Percentiles rank a stretch among this genome's conserved stretches.
These are phyloP conservation scores for Hansenula sp. DNA, from an alignment of 1,139 yeast species.

Conservation along the genomic window DNA sequence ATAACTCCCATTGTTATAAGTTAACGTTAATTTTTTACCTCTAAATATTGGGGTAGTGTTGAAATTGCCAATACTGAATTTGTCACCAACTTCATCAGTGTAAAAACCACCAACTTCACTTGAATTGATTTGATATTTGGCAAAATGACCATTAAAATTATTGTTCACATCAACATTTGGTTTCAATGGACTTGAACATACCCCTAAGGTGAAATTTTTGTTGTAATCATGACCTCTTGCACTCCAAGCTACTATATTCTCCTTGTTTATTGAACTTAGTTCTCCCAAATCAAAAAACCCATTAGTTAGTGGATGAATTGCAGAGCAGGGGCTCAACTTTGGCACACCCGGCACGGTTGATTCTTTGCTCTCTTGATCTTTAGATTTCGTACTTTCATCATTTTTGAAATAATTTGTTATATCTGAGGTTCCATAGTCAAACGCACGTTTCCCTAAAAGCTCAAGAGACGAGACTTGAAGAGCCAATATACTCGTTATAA, in stretches of 20 bases:
- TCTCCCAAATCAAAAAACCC: slow-evolving; percentile 56
- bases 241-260: slow-evolving; percentile 46
- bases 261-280: slow-evolving; percentile 35
- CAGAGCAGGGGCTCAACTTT: slow-evolving; percentile 48
- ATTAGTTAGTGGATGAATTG: slow-evolving; percentile 45
- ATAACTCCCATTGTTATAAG: slow-evolving; percentile 68
- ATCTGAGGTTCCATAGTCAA: slow-evolving; percentile 20
- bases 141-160: slow-evolving; percentile 27
- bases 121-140: slow-evolving; percentile 40
- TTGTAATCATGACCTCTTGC: slow-evolving; percentile 72
- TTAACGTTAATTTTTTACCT: slow-evolving; percentile 68
- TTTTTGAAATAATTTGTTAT: slow-evolving; percentile 10
- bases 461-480: not conserved
- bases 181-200: slow-evolving; percentile 67
- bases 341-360: slow-evolving; percentile 15
- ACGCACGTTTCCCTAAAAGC: slow-evolving; percentile 4
- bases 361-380: slow-evolving; percentile 11
- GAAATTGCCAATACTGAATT: slow-evolving; percentile 65
- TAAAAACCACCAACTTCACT: slow-evolving; percentile 67
- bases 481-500: not conserved
- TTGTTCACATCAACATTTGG: slow-evolving; percentile 26
- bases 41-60: slow-evolving; percentile 59
- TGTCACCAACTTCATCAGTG: slow-evolving; percentile 45
- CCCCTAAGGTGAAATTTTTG: slow-evolving; percentile 72
- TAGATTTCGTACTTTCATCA: not conserved